Evolutionary conservation across 208 protist genomes (phyloP).

Genomic region (Trypanosoma rangeli): DNA sequence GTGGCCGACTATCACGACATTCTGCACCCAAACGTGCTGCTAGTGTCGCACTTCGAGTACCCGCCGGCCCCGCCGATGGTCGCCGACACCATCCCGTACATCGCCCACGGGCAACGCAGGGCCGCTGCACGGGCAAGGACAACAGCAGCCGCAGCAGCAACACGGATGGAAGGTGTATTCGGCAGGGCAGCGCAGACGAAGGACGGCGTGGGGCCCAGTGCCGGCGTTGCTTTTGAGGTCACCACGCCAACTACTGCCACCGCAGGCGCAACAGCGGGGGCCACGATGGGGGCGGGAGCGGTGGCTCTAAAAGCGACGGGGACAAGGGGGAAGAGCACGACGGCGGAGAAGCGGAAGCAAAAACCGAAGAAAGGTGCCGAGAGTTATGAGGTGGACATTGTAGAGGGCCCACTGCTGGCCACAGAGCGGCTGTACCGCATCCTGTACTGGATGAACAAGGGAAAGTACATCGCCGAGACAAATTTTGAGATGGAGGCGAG

Average conservation of each 20-base stretch:
- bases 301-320: too few relatives aligned
- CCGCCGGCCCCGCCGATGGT: conserved; percentile 33
- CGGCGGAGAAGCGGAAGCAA: background rate
- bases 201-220: background rate
- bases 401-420: conserved; percentile 57
- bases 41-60: conserved; percentile 17
- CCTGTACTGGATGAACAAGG: conserved; percentile 55
- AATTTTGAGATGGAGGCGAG: conserved; percentile 60
- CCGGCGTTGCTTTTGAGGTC: background rate
- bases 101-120: conserved; percentile 5
- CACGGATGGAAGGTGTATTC: too few relatives aligned
- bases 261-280: background rate
- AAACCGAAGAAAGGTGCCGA: background rate
- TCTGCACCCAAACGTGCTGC: conserved; percentile 47
- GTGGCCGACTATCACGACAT: conserved; percentile 62
- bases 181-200: background rate
- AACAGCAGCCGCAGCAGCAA: background rate
- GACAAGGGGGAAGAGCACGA: background rate
- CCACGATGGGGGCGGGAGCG: background rate
- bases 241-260: background rate
- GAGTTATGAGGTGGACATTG: conserved; percentile 42
- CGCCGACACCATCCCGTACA: conserved; percentile 18
- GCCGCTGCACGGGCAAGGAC: background rate
- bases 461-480: conserved; percentile 50
- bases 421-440: conserved; percentile 62